Base-by-base conservation (phyloP, 1,284 basidiomycete species). In the Sanghuangporus weigelae region DNA sequence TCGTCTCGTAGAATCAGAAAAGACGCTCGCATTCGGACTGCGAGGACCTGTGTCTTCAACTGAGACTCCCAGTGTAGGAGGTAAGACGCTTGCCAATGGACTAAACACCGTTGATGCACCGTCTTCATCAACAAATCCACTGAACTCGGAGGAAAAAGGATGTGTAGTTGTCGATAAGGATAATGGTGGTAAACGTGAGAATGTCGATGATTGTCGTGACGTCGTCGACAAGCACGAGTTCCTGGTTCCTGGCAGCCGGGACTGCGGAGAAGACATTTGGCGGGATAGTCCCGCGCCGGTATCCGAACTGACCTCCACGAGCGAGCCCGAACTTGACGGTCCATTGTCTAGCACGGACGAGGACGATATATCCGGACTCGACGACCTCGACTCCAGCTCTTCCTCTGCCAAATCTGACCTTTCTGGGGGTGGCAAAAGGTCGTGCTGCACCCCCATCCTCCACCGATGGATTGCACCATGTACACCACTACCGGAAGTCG, bases 381-480 rank as follows among this genome's bases (percentile, higher is more conserved):
- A 23, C 16, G 60, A 35, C 10, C 60, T 60, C 38, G 60, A 57
- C 14, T 12, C 11, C 16, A 35, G 42, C 21, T 46, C 31, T 4
- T 46, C 44, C 16, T 46, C 44, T n/a, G 7, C 16, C 40, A n/a
- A 39, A 19, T 57, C 55, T n/a, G 6, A 16, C 21, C 26, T 35
- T 31, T 57, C 60, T 35, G 39, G 5, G 14, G 39, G 40, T 21
- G 59, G 11, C 38, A 57, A 61, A 5, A 55, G 59, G 21, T 65
- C 64, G 21, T 56, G 57, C 16, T 59, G 60, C 7, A 62, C 56
- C 2, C 31, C 60, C 51, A 49, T 19, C 10, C 64, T 23, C 64
- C 64, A 65, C 7, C 44, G 57, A 16, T 64, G 63, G 19, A 63
- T 63, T 36, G 46, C 31, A 7, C 44, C 48, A 16, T 54, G 44